phyloP scores from a whole-genome alignment of 208 protist species.

The Crithidia fasciculata region DNA sequence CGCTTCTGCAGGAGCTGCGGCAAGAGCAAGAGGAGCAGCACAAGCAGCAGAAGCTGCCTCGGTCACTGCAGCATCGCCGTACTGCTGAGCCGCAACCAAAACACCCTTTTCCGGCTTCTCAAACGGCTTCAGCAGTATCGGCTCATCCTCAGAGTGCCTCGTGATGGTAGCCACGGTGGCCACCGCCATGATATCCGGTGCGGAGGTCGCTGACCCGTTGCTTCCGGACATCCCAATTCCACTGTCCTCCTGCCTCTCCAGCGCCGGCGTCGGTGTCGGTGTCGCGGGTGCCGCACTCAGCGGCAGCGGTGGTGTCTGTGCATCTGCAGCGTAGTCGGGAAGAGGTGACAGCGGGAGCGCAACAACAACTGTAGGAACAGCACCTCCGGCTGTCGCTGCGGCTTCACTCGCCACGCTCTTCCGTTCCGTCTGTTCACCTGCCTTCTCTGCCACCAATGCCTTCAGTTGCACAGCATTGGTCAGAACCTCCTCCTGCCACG shows the following conservation, averaged over 20 bases:
- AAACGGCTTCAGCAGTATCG: background rate
- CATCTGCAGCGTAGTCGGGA: too few species aligned
- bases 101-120: background rate
- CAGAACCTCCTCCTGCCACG: conserved; percentile 17
- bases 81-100: background rate
- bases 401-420: background rate
- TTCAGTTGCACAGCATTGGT: background rate
- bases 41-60: background rate
- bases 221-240: background rate
- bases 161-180: background rate
- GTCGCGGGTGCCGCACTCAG: too few species aligned
- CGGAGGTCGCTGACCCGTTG: background rate
- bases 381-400: background rate
- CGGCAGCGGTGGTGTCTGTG: too few species aligned
- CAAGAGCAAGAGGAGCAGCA: too few species aligned
- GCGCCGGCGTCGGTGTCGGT: too few species aligned
- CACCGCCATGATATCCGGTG: conserved; percentile 9
- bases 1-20: too few species aligned
- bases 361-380: background rate
- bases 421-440: too few species aligned
- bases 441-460: background rate
- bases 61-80: background rate
- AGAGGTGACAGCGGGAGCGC: background rate
- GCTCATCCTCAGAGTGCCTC: background rate
- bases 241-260: background rate